Percentiles rank a stretch among this genome's conserved stretches.
Conservation (phyloP, 148 eudicot genomes). For the Camellia granthamiana region DNA sequence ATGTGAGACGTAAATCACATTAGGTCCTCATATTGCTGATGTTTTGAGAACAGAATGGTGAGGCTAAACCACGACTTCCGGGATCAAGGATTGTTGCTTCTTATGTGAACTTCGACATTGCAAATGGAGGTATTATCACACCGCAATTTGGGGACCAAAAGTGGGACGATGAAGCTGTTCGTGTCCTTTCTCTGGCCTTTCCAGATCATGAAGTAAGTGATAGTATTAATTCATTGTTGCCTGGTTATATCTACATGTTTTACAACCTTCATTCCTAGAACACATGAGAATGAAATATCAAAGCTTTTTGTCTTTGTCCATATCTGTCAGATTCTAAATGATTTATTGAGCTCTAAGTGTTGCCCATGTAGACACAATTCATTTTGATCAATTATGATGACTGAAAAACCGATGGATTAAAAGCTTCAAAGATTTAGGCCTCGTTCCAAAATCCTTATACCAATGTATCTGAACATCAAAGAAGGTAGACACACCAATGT, state of each 20-base stretch:
- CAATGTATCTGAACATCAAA: neutral
- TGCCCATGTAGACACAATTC: neutral
- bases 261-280: slow-evolving; percentile 3
- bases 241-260: slow-evolving; percentile 9
- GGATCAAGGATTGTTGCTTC: slow-evolving; percentile 95
- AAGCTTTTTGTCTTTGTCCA: neutral
- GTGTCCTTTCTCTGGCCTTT: slow-evolving; percentile 60
- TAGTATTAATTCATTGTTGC: neutral
- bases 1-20: neutral
- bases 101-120: slow-evolving; percentile 88
- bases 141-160: slow-evolving; percentile 94
- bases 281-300: neutral
- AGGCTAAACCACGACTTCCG: slow-evolving; percentile 69
- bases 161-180: slow-evolving; percentile 84
- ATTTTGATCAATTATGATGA: neutral
- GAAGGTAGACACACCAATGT: neutral
- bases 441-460: neutral
- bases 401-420: neutral
- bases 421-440: neutral
- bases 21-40: slow-evolving; percentile 3
- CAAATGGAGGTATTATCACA: slow-evolving; percentile 76
- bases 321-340: neutral
- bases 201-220: slow-evolving; percentile 64
- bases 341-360: neutral
- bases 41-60: slow-evolving; percentile 47